phyloP scores from a whole-genome alignment of 495 filamentous ascomycete genomes.

The Neurospora tetraspora region DNA sequence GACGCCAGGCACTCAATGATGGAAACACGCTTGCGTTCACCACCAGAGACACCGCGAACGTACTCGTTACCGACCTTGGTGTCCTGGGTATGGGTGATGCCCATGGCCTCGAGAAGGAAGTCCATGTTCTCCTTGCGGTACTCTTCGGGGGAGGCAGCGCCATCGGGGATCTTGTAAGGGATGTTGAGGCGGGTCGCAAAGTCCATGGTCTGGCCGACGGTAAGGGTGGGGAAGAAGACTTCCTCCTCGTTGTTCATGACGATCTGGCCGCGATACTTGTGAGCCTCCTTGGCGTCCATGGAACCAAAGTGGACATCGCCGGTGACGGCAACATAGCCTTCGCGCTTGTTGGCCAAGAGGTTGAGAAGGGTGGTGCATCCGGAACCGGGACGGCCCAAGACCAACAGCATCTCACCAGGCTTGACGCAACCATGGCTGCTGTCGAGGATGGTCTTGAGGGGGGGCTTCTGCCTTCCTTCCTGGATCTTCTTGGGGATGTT shows the following conservation, averaged over 20 bases:
- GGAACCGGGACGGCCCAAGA: conserved; percentile 62
- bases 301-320: conserved; percentile 65
- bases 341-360: conserved; percentile 59
- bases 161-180: conserved; percentile 22
- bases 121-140: conserved; percentile 12
- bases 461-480: conserved; percentile 36
- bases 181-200: conserved; percentile 49
- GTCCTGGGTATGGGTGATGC: conserved; percentile 66
- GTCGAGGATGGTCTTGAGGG: conserved; percentile 53
- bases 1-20: conserved; percentile 34
- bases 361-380: conserved; percentile 82
- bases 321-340: conserved; percentile 55
- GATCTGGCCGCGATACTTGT: conserved; percentile 56
- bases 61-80: conserved; percentile 76
- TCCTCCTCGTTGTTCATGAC: conserved; percentile 46
- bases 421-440: conserved; percentile 38
- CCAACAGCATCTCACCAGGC: conserved; percentile 72
- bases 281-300: conserved; percentile 36
- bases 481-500: conserved; percentile 36
- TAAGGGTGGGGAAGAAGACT: conserved; percentile 52
- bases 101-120: conserved; percentile 26
- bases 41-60: conserved; percentile 59
- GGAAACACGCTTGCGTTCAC: conserved; percentile 44
- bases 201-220: conserved; percentile 49
- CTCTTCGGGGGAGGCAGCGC: conserved; percentile 7